phyloP scores from a whole-genome alignment of 331 rosid species.

The Malus hybrid region DNA sequence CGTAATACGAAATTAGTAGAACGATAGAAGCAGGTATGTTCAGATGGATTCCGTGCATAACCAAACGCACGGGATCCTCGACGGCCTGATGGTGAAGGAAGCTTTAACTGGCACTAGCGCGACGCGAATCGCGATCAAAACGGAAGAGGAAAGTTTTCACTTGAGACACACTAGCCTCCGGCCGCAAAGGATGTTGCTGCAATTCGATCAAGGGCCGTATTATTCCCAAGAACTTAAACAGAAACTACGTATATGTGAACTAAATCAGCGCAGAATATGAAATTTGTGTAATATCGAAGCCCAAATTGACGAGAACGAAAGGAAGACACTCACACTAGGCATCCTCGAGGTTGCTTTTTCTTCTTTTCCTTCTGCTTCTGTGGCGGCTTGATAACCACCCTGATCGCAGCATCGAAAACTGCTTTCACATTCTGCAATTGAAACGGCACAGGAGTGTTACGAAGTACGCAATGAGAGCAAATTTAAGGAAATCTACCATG shows the following conservation, averaged over 20 bases:
- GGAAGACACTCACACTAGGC: constrained; percentile 55
- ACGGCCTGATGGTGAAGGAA: too few relatives aligned
- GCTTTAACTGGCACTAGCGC: too few relatives aligned
- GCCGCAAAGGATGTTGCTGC: constrained; percentile 75
- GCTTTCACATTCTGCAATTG: constrained; percentile 77
- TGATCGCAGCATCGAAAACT: constrained; percentile 83
- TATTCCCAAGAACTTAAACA: neutral
- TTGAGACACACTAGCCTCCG: constrained; percentile 45
- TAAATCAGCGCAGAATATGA: neutral
- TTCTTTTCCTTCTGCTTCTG: constrained; percentile 75
- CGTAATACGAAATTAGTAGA: neutral
- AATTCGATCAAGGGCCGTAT: neutral
- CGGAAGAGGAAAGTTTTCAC: constrained; percentile 14
- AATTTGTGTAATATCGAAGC: neutral
- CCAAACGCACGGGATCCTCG: too few relatives aligned
- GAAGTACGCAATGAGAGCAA: neutral
- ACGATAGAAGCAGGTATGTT: neutral
- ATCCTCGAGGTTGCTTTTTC: constrained; percentile 56
- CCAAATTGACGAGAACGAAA: neutral
- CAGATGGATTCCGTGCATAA: too few relatives aligned
- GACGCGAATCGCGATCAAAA: neutral
- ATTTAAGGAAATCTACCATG: neutral
- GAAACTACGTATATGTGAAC: neutral
- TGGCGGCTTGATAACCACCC: constrained; percentile 81
- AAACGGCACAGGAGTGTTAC: neutral